A percentile compares a stretch with the other conserved stretches of the same genome.
phyloP scores from a whole-genome alignment of 805 yeast genomes.

The Tetrapisispora namnaoensis region DNA sequence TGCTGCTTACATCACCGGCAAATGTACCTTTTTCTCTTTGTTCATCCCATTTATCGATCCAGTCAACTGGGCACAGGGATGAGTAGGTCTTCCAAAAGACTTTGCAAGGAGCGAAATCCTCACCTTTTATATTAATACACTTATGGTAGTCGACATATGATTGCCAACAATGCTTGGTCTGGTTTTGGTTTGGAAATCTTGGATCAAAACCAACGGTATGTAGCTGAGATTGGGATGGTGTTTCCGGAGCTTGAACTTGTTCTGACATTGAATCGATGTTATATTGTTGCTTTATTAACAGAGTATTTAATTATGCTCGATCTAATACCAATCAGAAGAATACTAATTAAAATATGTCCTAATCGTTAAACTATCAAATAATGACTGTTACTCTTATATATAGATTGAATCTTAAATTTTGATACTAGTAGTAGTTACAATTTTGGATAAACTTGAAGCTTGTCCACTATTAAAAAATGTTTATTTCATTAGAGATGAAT shows the following conservation, averaged over 20 bases:
- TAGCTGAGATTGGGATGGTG: slow-evolving; percentile 32
- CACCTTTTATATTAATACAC: slow-evolving; percentile 94
- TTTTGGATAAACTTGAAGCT: too few relatives aligned
- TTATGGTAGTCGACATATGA: slow-evolving; percentile 96
- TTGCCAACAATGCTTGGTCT: slow-evolving; percentile 98
- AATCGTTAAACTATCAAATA: too few relatives aligned
- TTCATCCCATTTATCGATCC: slow-evolving; percentile 84
- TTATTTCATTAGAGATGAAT: too few relatives aligned
- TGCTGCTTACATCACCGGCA: slow-evolving; percentile 28
- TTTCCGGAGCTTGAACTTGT: slow-evolving; percentile 4
- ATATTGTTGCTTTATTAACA: too few relatives aligned
- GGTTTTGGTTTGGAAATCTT: slow-evolving; percentile 95
- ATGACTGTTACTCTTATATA: too few relatives aligned
- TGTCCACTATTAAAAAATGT: too few relatives aligned
- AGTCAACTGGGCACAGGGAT: slow-evolving; percentile 74
- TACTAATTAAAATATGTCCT: too few relatives aligned
- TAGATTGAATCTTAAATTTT: too few relatives aligned
- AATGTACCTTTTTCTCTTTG: slow-evolving; percentile 61
- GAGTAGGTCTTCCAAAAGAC: slow-evolving; percentile 87
- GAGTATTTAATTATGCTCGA: too few relatives aligned
- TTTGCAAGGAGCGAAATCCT: slow-evolving; percentile 95
- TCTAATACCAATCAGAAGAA: too few relatives aligned
- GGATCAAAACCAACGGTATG: slow-evolving; percentile 75
- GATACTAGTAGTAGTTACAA: too few relatives aligned
- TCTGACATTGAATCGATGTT: slow-evolving; percentile 7